Base-by-base conservation (phyloP, 345 rosid genomes). In the Pugionium cornutum region DNA sequence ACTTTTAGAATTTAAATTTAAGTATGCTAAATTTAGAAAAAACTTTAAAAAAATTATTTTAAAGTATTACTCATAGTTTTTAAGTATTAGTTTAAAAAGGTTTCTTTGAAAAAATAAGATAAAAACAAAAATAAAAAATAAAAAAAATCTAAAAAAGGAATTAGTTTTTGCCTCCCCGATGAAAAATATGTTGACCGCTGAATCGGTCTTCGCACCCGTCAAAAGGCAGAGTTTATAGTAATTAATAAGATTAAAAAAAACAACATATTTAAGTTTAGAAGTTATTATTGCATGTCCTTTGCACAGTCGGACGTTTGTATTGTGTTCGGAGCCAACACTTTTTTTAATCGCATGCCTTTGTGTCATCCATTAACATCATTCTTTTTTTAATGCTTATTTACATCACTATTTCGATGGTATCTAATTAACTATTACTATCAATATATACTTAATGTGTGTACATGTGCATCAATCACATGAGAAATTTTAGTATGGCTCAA, bases 131-230 rank as follows among this genome's bases (percentile, higher is more conserved):
- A 18, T 18, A 18, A 18, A 18, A 18, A 18, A 18, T 18, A 18
- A 18, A 18, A 34, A 1, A 27, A 31, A 32, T 30, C 9, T 30
- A 35, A 58, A 67, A 80, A 18, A 40, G 79, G 67, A 26, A 58
- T 74, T 68, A 62, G 78, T 83, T 81, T 73, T 89, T 75, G 82
- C 75, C 55, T 78, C 82, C 82, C 89, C 95, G 73, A 86, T 91
- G 79, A 83, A 78, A 88, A 82, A 88, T 92, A 41, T 81, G 88
- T 84, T 84, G 88, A 83, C 88, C 75, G 58, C 63, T 68, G 60
- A 82, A 66, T 83, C 63, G 85, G 74, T 62, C 60, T 79, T 74
- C 74, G 85, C 65, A 85, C 91, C 89, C 81, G 94, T 84, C 89
- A 86, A 85, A 78, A 77, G 48, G 76, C 62, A 58, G 50, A 47